Evolutionary conservation across 305 asterid genomes (phyloP).

Genomic region (Solanum hybrid): DNA sequence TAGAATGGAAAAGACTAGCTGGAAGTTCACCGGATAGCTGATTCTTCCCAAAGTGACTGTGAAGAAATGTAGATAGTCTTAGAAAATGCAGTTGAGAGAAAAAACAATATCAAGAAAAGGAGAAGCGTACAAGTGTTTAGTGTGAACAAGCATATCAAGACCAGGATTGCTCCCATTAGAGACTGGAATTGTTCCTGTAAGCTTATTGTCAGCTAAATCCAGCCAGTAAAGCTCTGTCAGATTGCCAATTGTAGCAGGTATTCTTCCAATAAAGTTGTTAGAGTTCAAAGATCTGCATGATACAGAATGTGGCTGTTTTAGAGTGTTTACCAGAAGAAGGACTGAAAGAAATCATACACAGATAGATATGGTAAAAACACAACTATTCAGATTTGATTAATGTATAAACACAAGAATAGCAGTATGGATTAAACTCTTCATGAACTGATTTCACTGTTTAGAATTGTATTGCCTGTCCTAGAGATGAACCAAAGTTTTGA

Average conservation of each 20-base stretch:
- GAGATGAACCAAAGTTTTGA: not conserved
- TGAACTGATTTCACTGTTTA: not conserved
- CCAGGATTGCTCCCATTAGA: conserved; percentile 56
- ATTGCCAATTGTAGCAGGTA: conserved; percentile 59
- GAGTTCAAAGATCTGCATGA: conserved; percentile 58
- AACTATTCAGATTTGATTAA: not conserved
- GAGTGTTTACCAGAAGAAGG: not conserved
- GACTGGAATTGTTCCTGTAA: conserved; percentile 68
- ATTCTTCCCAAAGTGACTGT: conserved; percentile 82
- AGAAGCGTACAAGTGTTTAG: conserved; percentile 67
- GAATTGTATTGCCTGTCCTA: not conserved
- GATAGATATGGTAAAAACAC: not conserved
- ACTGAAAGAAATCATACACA: not conserved
- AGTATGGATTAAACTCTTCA: not conserved
- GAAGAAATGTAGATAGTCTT: conserved; percentile 3
- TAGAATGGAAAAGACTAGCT: conserved; percentile 43
- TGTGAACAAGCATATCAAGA: conserved; percentile 62
- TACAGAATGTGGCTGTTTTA: not conserved
- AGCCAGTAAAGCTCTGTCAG: conserved; percentile 54
- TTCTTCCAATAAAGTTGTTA: conserved; percentile 53
- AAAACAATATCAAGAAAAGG: not conserved
- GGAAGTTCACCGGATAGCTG: conserved; percentile 70
- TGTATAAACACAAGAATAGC: not conserved
- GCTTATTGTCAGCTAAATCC: conserved; percentile 74
- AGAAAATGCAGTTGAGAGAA: not conserved